These are phyloP conservation scores for Aspergillus felis DNA, from an alignment of 2,329 filamentous ascomycete species.

Conservation along the genomic window DNA sequence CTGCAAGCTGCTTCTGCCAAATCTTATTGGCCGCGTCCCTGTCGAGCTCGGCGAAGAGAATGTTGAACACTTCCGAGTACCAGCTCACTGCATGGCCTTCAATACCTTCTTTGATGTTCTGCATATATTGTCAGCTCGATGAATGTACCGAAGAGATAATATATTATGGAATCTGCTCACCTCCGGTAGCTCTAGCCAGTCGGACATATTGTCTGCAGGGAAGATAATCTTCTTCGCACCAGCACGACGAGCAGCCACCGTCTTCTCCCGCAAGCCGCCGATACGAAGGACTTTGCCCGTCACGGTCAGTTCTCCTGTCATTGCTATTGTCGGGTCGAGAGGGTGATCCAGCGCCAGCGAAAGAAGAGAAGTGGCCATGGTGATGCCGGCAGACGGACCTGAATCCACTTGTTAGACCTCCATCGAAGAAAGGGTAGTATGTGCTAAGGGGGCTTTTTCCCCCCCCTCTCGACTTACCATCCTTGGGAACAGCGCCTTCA, in stretches of 20 bases:
- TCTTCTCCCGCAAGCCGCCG: slow-evolving; percentile 93
- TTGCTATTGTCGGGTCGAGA: slow-evolving; percentile 82
- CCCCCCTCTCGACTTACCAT: slow-evolving; percentile 59
- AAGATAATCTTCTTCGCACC: slow-evolving; percentile 93
- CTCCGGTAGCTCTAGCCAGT: slow-evolving; percentile 96
- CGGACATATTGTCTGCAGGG: slow-evolving; percentile 89
- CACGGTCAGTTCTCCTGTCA: slow-evolving; percentile 96
- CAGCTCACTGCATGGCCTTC: slow-evolving; percentile 86
- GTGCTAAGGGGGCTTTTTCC: too few relatives aligned
- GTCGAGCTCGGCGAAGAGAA: slow-evolving; percentile 83
- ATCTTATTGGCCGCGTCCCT: slow-evolving; percentile 64
- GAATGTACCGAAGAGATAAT: slow-evolving; percentile 5
- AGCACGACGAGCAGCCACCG: slow-evolving; percentile 85
- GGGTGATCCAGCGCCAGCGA: slow-evolving; percentile 76
- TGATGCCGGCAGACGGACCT: slow-evolving; percentile 85
- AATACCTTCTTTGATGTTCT: slow-evolving; percentile 98
- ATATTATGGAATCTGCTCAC: slow-evolving; percentile 54
- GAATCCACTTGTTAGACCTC: slow-evolving; percentile 9
- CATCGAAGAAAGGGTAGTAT: slow-evolving; percentile 2
- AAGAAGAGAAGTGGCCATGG: slow-evolving; percentile 92
- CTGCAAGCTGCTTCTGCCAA: slow-evolving; percentile 63
- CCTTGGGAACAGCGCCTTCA: slow-evolving; percentile 92
- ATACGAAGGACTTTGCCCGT: slow-evolving; percentile 96
- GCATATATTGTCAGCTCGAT: slow-evolving; percentile 15
- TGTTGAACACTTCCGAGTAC: slow-evolving; percentile 90